Conservation (phyloP, 2,329 filamentous ascomycete genomes). For the Fusarium beomiforme region DNA sequence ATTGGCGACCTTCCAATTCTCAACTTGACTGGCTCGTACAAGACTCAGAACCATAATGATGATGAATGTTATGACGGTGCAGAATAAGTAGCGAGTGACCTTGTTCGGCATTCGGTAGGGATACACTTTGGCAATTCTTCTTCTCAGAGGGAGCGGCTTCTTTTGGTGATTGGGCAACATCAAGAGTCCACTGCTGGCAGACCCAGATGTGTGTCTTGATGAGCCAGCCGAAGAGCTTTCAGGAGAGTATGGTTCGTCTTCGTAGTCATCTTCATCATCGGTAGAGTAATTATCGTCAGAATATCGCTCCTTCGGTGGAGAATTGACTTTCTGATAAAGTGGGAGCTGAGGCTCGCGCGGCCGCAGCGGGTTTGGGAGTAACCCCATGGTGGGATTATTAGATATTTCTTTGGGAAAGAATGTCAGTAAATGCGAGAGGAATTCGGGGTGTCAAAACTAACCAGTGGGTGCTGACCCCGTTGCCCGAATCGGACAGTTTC, state of each 20-base stretch:
- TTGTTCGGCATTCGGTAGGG: conserved; percentile 75
- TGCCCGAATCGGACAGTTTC: conserved; percentile 18
- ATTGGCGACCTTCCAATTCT: conserved; percentile 71
- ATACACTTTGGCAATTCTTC: conserved; percentile 43
- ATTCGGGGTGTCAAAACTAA: conserved; percentile 10
- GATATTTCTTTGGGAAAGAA: conserved; percentile 8
- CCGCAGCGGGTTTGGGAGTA: conserved; percentile 59
- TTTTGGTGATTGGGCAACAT: conserved; percentile 55
- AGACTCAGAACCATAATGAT: conserved; percentile 81
- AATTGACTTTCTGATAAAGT: conserved; percentile 58
- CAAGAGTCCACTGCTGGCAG: conserved; percentile 54
- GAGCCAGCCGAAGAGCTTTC: conserved; percentile 57
- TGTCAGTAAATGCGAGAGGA: conserved; percentile 16
- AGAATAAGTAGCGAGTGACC: conserved; percentile 81
- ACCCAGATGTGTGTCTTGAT: conserved; percentile 64
- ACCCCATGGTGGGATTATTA: conserved; percentile 55
- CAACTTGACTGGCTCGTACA: conserved; percentile 76
- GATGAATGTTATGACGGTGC: conserved; percentile 74
- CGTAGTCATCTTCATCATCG: conserved; percentile 57
- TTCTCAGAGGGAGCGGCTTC: conserved; percentile 29
- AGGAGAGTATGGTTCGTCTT: conserved; percentile 54
- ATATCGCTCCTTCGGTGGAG: conserved; percentile 60
- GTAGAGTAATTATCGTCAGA: conserved; percentile 62
- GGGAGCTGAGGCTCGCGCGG: conserved; percentile 60
- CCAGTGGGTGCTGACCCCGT: conserved; percentile 15